phyloP scores from a whole-genome alignment of 2,329 filamentous ascomycete species.

The Falciphora oryzae region DNA sequence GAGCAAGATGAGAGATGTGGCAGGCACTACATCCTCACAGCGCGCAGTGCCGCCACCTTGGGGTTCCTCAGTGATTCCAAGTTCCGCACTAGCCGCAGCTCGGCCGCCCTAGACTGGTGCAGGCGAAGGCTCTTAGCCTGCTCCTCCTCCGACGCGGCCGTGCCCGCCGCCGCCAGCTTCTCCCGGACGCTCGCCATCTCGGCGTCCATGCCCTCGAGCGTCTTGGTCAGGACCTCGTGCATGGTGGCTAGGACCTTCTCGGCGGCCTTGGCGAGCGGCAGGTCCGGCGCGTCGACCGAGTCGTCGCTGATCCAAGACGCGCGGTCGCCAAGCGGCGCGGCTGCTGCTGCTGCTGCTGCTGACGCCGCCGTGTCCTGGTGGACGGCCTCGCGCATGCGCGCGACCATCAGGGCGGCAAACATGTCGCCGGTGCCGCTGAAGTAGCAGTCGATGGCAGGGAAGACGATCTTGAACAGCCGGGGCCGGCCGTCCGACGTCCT shows the following conservation, averaged over 20 bases:
- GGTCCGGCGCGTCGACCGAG: slow-evolving; percentile 57
- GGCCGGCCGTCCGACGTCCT: slow-evolving; percentile 57
- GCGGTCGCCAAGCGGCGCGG: slow-evolving; percentile 39
- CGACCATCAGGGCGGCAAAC: slow-evolving; percentile 89
- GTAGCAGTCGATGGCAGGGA: slow-evolving; percentile 85
- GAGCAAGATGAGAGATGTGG: neutral
- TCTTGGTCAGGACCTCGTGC: slow-evolving; percentile 73
- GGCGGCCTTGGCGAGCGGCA: slow-evolving; percentile 77
- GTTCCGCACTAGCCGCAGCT: slow-evolving; percentile 78
- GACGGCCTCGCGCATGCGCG: slow-evolving; percentile 80
- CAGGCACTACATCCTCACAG: slow-evolving; percentile 40
- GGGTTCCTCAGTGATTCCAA: slow-evolving; percentile 63
- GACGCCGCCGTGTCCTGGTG: slow-evolving; percentile 29
- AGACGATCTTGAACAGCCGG: slow-evolving; percentile 82
- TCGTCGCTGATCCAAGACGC: slow-evolving; percentile 74
- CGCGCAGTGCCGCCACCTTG: slow-evolving; percentile 51
- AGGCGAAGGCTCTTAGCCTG: slow-evolving; percentile 53
- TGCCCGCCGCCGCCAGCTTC: slow-evolving; percentile 32
- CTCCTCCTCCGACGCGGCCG: slow-evolving; percentile 22
- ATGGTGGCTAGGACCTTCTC: slow-evolving; percentile 90
- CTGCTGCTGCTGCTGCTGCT: slow-evolving; percentile 25
- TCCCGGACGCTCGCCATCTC: slow-evolving; percentile 39
- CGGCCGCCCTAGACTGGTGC: slow-evolving; percentile 74
- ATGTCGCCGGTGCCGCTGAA: slow-evolving; percentile 97
- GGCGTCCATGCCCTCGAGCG: slow-evolving; percentile 56